phyloP scores from a whole-genome alignment of 2,329 filamentous ascomycete genomes.

The Xenosphaeropsis pyriputrescens region DNA sequence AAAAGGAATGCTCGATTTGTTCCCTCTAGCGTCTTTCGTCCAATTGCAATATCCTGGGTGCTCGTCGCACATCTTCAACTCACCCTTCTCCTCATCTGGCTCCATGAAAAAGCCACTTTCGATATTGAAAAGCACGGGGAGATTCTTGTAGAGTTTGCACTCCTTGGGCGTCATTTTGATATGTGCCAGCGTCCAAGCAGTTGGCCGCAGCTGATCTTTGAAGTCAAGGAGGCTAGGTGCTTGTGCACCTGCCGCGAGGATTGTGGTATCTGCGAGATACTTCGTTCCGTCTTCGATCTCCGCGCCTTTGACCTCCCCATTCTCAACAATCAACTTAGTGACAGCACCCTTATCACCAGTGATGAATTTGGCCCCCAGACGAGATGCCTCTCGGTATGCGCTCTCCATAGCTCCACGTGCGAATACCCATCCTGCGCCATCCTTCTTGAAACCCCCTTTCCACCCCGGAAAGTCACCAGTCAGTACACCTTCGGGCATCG shows the following conservation, averaged over 20 bases:
- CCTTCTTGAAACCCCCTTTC: conserved; percentile 30
- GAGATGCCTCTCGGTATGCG: conserved; percentile 26
- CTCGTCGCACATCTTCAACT: conserved; percentile 37
- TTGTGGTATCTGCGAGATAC: conserved; percentile 26
- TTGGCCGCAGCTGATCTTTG: conserved; percentile 34
- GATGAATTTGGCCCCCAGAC: conserved; percentile 30
- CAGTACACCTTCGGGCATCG: conserved; percentile 35
- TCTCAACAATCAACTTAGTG: conserved; percentile 21
- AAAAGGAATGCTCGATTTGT: conserved; percentile 6
- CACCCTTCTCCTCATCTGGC: conserved; percentile 26
- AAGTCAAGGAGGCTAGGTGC: conserved; percentile 31
- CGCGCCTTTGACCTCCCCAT: conserved; percentile 25
- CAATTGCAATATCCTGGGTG: conserved; percentile 40
- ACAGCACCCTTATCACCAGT: conserved; percentile 24
- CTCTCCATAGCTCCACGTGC: conserved; percentile 31
- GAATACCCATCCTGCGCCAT: conserved; percentile 36
- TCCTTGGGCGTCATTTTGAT: conserved; percentile 31
- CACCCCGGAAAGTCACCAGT: conserved; percentile 32
- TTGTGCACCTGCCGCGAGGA: conserved; percentile 33
- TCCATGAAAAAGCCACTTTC: conserved; percentile 34
- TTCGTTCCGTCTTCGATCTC: conserved; percentile 24
- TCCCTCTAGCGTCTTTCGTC: conserved; percentile 6
- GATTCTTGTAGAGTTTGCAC: conserved; percentile 24
- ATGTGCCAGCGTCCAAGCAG: conserved; percentile 36
- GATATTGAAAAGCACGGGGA: conserved; percentile 33